Base-by-base conservation (phyloP, 768 basidiomycete species). In the Tephrocybe sp. region DNA sequence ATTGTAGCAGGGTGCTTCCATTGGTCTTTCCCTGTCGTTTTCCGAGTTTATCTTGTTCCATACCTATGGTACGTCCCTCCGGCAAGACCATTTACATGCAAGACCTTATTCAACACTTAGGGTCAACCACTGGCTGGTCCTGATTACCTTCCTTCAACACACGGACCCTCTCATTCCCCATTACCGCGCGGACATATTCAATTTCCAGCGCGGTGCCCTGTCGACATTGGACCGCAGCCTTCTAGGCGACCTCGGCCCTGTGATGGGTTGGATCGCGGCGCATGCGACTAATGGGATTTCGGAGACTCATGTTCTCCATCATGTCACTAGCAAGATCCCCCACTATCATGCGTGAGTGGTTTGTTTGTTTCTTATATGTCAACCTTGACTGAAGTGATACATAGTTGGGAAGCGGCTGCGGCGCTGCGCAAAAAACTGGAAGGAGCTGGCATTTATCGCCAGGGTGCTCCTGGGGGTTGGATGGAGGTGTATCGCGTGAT, bases 261-360 rank as follows among this genome's bases (percentile, higher is more conserved):
- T 89, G 55, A 80, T 84, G 72, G 87, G 75, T 39, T 87, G 83
- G 74, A 77, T 92, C 53, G 90, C 88, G 7, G 81, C 79, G 1
- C 73, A 76, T 52, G 74, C 82, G 40, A 84, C 89, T 13, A 81
- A 90, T 66, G 87, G 89, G 53, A 88, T 91, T 62, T 86, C 83
- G 2, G 87, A 89, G 71, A 89, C 87, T 13, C 87, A 90, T 65
- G 86, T 90, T 39, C 66, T 78, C 11, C 90, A 93, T 68, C 91
- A 93, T 65, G 79, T 90, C 52, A 77, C 75, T 50, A 85, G 82
- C 74, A 89, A 89, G 70, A 92, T 93, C 56, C 91, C 91, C 9
- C 91, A 92, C 65, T 92, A 88, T 62, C 70, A 86, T 43, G 86
- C 86, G 70, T 79, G 56, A 54, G 74, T 68, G 11, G 24, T 30